Conservation (phyloP, 306 rosid species). For the Begonia loranthoides region DNA sequence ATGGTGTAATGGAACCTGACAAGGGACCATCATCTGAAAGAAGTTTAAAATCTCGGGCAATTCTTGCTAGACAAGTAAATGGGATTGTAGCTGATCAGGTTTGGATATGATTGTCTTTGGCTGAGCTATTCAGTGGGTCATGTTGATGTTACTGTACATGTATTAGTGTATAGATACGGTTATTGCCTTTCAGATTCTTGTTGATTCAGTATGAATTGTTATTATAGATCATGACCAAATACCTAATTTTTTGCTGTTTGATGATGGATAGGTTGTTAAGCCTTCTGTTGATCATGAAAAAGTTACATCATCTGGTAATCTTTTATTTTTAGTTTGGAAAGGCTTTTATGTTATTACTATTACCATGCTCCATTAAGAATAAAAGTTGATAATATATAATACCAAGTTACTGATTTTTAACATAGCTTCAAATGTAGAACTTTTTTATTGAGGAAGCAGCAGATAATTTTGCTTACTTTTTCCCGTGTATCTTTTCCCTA, state of each 20-base stretch:
- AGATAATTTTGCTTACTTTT: no score
- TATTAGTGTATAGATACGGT: not conserved
- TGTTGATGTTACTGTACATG: slow-evolving; percentile 1
- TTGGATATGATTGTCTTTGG: slow-evolving; percentile 8
- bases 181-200: no score
- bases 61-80: slow-evolving; percentile 79
- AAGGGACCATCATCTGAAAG: slow-evolving; percentile 75
- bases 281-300: slow-evolving; percentile 18
- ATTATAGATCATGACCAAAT: not conserved
- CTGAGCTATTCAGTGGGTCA: not conserved
- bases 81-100: slow-evolving; percentile 82
- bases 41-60: slow-evolving; percentile 49
- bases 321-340: not conserved
- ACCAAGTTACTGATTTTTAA: no score
- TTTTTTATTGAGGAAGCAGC: no score
- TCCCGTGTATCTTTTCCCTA: no score
- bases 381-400: no score
- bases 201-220: no score
- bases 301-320: slow-evolving; percentile 22
- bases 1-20: slow-evolving; percentile 52
- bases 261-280: slow-evolving; percentile 19
- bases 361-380: no score
- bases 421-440: no score
- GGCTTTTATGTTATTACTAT: not conserved
- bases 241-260: slow-evolving; percentile 1